Percentiles rank a stretch among this genome's conserved stretches.
Evolutionary conservation across 805 yeast species (phyloP).

Genomic region (Candida saitoana): DNA sequence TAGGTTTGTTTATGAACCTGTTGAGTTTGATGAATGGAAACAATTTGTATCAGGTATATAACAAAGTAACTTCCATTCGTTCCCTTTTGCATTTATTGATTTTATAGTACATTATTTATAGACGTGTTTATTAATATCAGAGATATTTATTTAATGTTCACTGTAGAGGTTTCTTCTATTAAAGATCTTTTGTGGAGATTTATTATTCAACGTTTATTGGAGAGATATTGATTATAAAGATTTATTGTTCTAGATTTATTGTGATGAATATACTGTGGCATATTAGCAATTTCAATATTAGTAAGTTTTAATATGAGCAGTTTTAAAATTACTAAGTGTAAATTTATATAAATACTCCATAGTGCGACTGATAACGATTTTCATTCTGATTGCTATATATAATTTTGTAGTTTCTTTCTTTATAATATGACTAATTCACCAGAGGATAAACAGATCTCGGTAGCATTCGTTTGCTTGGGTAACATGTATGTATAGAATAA

Average conservation of each 20-base stretch:
- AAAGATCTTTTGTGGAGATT: neutral
- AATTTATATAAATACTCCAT: no score
- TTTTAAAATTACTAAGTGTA: no score
- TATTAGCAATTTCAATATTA: no score
- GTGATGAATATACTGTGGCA: no score
- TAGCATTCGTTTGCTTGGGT: conserved; percentile 89
- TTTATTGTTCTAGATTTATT: no score
- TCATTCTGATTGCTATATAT: no score
- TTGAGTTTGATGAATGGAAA: conserved; percentile 35
- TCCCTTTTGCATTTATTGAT: neutral
- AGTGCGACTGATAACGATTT: no score
- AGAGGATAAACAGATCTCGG: conserved; percentile 41
- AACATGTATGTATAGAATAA: conserved; percentile 69
- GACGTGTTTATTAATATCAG: neutral
- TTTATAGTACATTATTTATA: neutral
- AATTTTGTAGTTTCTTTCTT: no score
- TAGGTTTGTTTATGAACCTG: conserved; percentile 25
- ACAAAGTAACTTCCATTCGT: conserved; percentile 3
- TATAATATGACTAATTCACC: conserved; percentile 9
- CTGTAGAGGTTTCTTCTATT: neutral
- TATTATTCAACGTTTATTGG: neutral
- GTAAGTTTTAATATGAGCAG: no score
- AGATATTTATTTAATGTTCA: neutral
- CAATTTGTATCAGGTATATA: conserved; percentile 19
- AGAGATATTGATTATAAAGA: neutral